phyloP scores from a whole-genome alignment of 83 land plant species.

The Picea mariana region DNA sequence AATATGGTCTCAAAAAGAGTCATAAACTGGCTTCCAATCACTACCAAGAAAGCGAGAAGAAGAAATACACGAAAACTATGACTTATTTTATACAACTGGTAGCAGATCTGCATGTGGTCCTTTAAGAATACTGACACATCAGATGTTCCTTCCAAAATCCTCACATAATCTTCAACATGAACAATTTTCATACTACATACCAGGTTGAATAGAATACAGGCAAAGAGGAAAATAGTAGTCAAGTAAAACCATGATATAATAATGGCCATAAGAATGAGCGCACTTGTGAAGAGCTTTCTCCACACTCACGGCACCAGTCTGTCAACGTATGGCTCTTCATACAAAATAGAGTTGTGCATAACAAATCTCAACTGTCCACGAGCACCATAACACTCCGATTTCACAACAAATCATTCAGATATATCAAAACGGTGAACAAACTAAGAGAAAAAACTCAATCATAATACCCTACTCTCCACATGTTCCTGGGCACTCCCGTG shows the following conservation, averaged over 20 bases:
- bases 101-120: constrained; percentile 73
- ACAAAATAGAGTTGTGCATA: too few relatives aligned
- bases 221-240: too few relatives aligned
- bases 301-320: too few relatives aligned
- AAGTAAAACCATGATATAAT: constrained; percentile 70
- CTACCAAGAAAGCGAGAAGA: constrained; percentile 54
- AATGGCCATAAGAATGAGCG: constrained; percentile 30
- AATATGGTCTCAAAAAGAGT: constrained; percentile 64
- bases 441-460: too few relatives aligned
- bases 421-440: too few relatives aligned
- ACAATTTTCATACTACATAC: constrained; percentile 87
- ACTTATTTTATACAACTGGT: constrained; percentile 81
- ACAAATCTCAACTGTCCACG: too few relatives aligned
- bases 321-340: too few relatives aligned
- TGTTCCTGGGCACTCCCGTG: too few relatives aligned
- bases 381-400: too few relatives aligned
- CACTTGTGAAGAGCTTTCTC: neutral
- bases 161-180: constrained; percentile 76
- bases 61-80: constrained; percentile 82
- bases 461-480: too few relatives aligned
- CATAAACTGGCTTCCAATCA: constrained; percentile 67
- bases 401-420: too few relatives aligned
- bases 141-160: too few relatives aligned
- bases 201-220: constrained; percentile 43
- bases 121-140: constrained; percentile 33